Base-by-base conservation (phyloP, 495 filamentous ascomycete species). In the Penicillium paxilli region DNA sequence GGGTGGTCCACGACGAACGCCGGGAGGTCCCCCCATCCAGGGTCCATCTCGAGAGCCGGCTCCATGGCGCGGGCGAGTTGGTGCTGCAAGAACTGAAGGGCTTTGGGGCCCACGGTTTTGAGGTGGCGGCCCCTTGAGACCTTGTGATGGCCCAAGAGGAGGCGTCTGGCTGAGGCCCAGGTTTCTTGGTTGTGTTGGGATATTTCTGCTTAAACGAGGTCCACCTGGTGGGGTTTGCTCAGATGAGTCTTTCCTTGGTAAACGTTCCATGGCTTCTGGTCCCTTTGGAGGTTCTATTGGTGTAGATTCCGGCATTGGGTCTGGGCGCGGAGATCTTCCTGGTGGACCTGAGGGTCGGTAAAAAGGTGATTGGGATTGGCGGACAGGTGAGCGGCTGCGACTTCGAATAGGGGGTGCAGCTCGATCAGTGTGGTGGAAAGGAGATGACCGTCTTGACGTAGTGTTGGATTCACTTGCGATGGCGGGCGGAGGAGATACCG, bases 41-140 rank as follows among this genome's bases (percentile, higher is more conserved):
- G 59, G 32, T 17, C 45, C 67, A 8, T 75, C 72, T 30, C 70
- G 68, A n/a, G 69, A 64, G 47, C 61, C 65, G 26, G 69, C 54
- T 45, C 73, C 77, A 25, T 81, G 79, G 32, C 81, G 80, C 28
- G 83, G 83, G 10, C 80, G 80, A 14, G 82, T 84, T n/a, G 84
- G 84, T 11, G 83, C 83, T 30, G 81, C 78, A 1, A 85, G 65
- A 19, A 83, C 54, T 26, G 82, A 78, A 23, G 77, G 64, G 55
- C 72, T 83, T 4, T 57, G 53, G 48, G 67, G 62, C 12, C 69
- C 70, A 9, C 82, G 80, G 59, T 69, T 76, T 28, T 78, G 81
- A 6, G 75, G 64, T 12, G 76, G 72, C 55, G 75, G 65, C 2
- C 72, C 65, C 28, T 75, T 77, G 9, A 77, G 65, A 20, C 73